Percentiles rank a stretch among this genome's conserved stretches.
These are phyloP conservation scores for Candida sonorensis DNA, from an alignment of 805 yeast species.

Conservation along the genomic window DNA sequence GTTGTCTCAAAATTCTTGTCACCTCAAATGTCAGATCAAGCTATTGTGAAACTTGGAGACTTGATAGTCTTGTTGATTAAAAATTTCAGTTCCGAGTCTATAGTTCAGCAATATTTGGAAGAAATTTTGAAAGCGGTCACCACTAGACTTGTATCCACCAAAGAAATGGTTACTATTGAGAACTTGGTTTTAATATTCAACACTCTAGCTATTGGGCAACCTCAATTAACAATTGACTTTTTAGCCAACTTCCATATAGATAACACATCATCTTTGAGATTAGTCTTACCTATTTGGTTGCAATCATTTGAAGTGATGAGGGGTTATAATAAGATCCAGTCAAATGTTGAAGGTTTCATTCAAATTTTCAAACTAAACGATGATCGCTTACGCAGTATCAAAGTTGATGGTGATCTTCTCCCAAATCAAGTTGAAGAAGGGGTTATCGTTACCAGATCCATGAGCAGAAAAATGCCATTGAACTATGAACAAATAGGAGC, in stretches of 20 bases:
- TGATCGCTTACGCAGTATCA: conserved; percentile 38
- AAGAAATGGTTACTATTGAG: conserved; percentile 68
- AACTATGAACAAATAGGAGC: conserved; percentile 61
- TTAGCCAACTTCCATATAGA: conserved; percentile 35
- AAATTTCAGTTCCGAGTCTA: conserved; percentile 27
- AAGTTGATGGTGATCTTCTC: conserved; percentile 73
- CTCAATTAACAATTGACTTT: conserved; percentile 57
- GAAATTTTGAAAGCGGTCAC: conserved; percentile 73
- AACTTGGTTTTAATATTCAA: conserved; percentile 74
- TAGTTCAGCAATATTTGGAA: conserved; percentile 36
- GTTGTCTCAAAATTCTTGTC: conserved; percentile 65
- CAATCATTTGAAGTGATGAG: conserved; percentile 72
- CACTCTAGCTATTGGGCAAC: conserved; percentile 55
- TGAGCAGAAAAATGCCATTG: conserved; percentile 61
- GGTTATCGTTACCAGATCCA: conserved; percentile 78
- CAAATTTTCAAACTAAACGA: conserved; percentile 58
- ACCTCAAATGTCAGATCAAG: conserved; percentile 69
- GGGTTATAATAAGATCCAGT: conserved; percentile 67
- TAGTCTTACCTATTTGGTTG: conserved; percentile 76
- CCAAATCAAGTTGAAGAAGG: conserved; percentile 46
- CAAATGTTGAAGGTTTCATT: conserved; percentile 63
- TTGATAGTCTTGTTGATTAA: conserved; percentile 23
- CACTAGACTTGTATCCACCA: conserved; percentile 54
- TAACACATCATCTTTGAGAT: conserved; percentile 37
- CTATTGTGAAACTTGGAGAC: conserved; percentile 73